Base-by-base conservation (phyloP, 768 basidiomycete genomes). In the Boletus edulis region DNA sequence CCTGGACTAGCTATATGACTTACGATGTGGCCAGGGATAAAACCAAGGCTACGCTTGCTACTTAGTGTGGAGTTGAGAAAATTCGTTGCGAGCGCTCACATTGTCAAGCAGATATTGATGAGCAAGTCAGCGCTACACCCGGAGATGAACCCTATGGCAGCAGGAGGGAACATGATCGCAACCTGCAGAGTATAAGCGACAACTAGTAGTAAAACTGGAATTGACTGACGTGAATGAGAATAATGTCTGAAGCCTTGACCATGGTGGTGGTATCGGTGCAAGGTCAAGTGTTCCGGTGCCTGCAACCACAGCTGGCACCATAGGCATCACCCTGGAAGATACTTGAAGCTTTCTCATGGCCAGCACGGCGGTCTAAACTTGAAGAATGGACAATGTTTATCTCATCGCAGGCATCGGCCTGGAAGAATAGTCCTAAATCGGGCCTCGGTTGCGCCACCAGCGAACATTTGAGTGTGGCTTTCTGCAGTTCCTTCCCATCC, bases 51-150 rank as follows among this genome's bases (percentile, higher is more conserved):
- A 54, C 5, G 7, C 9, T 35, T 20, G 29, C 18, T 5, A 12
- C 39, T 57, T 17, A 66, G 62, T 24, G 39, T 29, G 37, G 31
- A 24, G n/a, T 27, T 14, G 31, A 38, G 18, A 35, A 35, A 1
- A n/a, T 11, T 15, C 27, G 12, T 35, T 5, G 34, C 14, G 17
- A 40, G 46, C 34, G 70, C 83, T 49, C 67, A 91, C 90, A 87
- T 71, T 0, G 92, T 93, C 64, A 94, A 72, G 55, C 78, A 74
- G 55, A 94, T 82, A 73, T 89, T 94, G 73, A 94, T 91, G 62
- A 94, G 79, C 45, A 94, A 75, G 75, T 94, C 92, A 64, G 89
- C 92, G 57, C 85, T 82, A 69, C 92, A 95, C 32, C 92, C 92
- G 1, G 88, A 81, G 54, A 94, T 68, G 63, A 93, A 84, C 3